Conservation (phyloP, 768 basidiomycete species). For the Pulveroboletus sp. region DNA sequence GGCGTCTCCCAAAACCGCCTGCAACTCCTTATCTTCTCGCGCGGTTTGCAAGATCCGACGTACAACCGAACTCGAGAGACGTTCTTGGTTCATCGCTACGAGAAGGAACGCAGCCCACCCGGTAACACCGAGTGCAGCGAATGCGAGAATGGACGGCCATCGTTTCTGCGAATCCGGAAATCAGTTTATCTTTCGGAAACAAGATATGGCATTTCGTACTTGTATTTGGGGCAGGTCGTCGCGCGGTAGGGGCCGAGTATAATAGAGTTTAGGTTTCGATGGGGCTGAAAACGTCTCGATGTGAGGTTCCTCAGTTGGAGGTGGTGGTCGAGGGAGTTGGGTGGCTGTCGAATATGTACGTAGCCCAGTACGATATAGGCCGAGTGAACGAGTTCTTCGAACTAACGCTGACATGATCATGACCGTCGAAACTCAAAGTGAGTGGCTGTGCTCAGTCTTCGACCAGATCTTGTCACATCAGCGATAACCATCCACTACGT, state of each 20-base stretch:
- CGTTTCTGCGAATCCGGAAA: conserved; percentile 25
- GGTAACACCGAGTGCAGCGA: conserved; percentile 49
- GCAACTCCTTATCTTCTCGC: conserved; percentile 47
- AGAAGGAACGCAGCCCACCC: conserved; percentile 68
- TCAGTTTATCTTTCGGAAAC: neutral
- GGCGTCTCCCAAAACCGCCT: conserved; percentile 58
- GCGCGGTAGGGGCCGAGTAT: conserved; percentile 37
- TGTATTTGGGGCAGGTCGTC: conserved; percentile 41
- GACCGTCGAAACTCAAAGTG: neutral
- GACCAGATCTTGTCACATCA: too few relatives aligned
- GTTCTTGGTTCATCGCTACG: conserved; percentile 73
- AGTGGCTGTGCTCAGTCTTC: conserved; percentile 6
- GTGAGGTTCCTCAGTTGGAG: conserved; percentile 27
- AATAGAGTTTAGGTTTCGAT: conserved; percentile 43
- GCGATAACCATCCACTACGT: too few relatives aligned
- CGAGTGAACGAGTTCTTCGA: conserved; percentile 10
- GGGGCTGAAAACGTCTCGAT: conserved; percentile 42
- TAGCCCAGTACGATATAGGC: conserved; percentile 8
- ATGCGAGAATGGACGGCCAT: conserved; percentile 57
- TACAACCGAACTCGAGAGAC: conserved; percentile 70
- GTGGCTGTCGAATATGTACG: conserved; percentile 19
- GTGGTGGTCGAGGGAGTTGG: conserved; percentile 25
- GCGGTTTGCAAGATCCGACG: conserved; percentile 61
- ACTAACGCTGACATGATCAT: conserved; percentile 17
- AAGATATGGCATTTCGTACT: conserved; percentile 21